phyloP scores from a whole-genome alignment of 345 rosid genomes.

The Bruguiera gymnorhiza region DNA sequence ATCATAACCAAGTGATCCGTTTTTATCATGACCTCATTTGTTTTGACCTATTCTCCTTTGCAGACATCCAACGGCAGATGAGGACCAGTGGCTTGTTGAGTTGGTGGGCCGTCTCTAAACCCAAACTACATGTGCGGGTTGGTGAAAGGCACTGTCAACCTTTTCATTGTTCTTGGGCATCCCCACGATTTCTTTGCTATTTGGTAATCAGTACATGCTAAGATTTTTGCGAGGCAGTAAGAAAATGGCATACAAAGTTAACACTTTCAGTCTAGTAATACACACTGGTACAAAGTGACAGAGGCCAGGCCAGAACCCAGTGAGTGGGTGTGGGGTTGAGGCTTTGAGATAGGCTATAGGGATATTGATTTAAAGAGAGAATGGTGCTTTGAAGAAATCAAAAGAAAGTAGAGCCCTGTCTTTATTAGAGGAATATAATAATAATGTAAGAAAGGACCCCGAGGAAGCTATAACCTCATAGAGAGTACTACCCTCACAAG shows the following conservation, averaged over 20 bases:
- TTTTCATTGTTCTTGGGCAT: slow-evolving; percentile 28
- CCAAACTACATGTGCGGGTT: slow-evolving; percentile 47
- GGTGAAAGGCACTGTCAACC: slow-evolving; percentile 49
- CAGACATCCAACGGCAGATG: slow-evolving; percentile 10
- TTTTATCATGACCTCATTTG: background rate
- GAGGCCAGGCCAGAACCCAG: background rate
- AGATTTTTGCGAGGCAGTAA: background rate
- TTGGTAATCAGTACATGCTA: background rate
- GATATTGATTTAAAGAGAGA: slow-evolving; percentile 7
- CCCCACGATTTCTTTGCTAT: background rate
- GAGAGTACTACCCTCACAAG: slow-evolving; percentile 33
- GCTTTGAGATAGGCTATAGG: background rate
- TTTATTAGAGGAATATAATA: slow-evolving; percentile 32
- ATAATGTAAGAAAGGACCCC: slow-evolving; percentile 1
- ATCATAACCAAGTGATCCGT: too few species aligned
- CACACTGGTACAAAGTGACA: background rate
- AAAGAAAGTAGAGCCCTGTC: slow-evolving; percentile 55
- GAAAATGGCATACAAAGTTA: background rate
- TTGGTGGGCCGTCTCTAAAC: slow-evolving; percentile 45
- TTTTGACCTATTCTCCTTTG: slow-evolving; percentile 14
- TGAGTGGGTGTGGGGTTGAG: slow-evolving; percentile 6
- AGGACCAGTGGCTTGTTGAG: slow-evolving; percentile 34
- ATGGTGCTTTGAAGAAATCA: slow-evolving; percentile 21
- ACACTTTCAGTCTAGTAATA: background rate
- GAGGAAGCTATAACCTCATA: slow-evolving; percentile 4